Evolutionary conservation across 1,284 basidiomycete species (phyloP).

Genomic region (Moniliophthora roreri): DNA sequence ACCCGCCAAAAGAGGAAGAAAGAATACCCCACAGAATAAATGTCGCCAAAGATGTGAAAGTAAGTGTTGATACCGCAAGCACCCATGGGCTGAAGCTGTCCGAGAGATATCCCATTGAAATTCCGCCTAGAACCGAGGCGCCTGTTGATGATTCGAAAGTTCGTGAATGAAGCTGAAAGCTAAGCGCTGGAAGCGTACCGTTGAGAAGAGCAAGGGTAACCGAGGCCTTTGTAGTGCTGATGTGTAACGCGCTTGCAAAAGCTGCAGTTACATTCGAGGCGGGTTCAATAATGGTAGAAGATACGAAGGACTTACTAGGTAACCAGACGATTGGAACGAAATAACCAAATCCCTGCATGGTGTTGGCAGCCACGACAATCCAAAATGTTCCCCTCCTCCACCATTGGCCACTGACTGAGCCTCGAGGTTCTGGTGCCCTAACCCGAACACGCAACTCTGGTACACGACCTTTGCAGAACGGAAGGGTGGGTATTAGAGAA

Average conservation of each 20-base stretch:
- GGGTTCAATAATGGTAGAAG: no score
- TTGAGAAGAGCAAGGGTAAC: conserved; percentile 28
- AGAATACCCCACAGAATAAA: conserved; percentile 41
- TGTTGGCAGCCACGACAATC: conserved; percentile 31
- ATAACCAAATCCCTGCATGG: conserved; percentile 32
- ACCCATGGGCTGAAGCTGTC: conserved; percentile 36
- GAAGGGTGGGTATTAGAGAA: conserved; percentile 25
- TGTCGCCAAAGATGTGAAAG: conserved; percentile 28
- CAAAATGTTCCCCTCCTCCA: conserved; percentile 25
- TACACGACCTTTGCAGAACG: conserved; percentile 33
- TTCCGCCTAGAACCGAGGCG: conserved; percentile 30
- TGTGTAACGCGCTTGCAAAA: conserved; percentile 29
- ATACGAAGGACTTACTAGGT: conserved; percentile 26
- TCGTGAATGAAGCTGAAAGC: conserved; percentile 6
- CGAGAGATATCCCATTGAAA: conserved; percentile 33
- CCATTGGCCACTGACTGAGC: conserved; percentile 21
- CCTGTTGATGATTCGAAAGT: conserved; percentile 16
- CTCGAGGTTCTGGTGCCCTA: conserved; percentile 20
- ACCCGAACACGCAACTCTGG: conserved; percentile 24
- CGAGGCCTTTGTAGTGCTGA: conserved; percentile 25
- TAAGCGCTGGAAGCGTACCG: conserved; percentile 19
- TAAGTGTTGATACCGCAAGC: conserved; percentile 29
- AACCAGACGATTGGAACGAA: conserved; percentile 36
- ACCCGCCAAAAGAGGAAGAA: conserved; percentile 30
- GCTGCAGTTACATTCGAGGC: no score